These are phyloP conservation scores for Blastocladiella britannica DNA, from an alignment of 192 early-diverging fungal species.

Conservation along the genomic window DNA sequence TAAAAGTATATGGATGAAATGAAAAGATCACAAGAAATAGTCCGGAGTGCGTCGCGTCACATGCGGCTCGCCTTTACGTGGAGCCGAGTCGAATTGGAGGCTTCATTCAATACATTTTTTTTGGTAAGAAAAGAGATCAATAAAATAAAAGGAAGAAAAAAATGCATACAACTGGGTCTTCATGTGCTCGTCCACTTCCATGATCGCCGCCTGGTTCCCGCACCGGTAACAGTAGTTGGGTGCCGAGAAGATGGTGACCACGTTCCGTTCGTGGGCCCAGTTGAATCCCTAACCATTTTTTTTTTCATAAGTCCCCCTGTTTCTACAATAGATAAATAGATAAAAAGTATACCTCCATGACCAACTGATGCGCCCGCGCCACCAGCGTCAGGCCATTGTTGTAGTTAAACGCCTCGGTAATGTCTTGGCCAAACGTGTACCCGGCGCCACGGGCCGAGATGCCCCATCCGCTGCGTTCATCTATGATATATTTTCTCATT, in stretches of 20 bases:
- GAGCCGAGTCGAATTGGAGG: constrained; percentile 95
- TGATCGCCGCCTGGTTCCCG: constrained; percentile 98
- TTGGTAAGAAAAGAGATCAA: too few relatives aligned
- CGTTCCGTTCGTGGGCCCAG: constrained; percentile 96
- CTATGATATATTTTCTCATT: constrained; percentile 5
- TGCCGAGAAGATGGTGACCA: constrained; percentile 96
- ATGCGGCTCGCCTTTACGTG: constrained; percentile 89
- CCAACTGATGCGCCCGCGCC: constrained; percentile 81
- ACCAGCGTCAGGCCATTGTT: constrained; percentile 95
- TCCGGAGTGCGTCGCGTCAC: constrained; percentile 96
- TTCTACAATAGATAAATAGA: background rate
- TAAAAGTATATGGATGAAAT: too few relatives aligned
- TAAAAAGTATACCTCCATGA: constrained; percentile 84
- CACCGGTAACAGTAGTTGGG: constrained; percentile 99
- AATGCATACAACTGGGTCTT: constrained; percentile 89
- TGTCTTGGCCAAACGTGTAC: constrained; percentile 77
- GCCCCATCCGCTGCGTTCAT: constrained; percentile 71
- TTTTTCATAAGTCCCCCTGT: too few relatives aligned
- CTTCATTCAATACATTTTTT: too few relatives aligned
- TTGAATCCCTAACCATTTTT: too few relatives aligned
- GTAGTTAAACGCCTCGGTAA: constrained; percentile 68
- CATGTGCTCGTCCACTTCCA: constrained; percentile 98
- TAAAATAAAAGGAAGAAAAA: background rate
- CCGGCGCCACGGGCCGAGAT: constrained; percentile 70
- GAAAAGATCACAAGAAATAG: constrained; percentile 96